These are phyloP conservation scores for Nakazawaea holstii DNA, from an alignment of 805 yeast species.

Conservation along the genomic window DNA sequence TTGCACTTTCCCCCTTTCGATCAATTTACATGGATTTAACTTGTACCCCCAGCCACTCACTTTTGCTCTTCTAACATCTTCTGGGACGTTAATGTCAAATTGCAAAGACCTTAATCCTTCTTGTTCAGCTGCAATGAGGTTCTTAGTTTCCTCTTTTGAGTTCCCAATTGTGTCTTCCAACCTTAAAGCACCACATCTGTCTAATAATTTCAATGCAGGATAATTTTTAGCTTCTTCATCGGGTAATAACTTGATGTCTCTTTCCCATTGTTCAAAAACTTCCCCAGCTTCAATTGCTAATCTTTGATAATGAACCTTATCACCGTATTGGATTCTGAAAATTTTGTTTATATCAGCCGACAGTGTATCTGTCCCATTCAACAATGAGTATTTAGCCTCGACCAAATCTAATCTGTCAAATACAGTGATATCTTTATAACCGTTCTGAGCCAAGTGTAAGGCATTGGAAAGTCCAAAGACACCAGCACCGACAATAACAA, in stretches of 20 bases:
- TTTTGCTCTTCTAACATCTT: constrained; percentile 26
- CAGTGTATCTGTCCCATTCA: constrained; percentile 34
- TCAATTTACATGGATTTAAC: constrained; percentile 17
- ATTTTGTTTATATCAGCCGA: constrained; percentile 35
- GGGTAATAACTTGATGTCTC: constrained; percentile 18
- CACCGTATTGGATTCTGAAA: constrained; percentile 32
- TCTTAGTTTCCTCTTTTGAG: constrained; percentile 20
- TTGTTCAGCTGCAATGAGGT: constrained; percentile 18
- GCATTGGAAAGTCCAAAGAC: constrained; percentile 50
- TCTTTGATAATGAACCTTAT: constrained; percentile 28
- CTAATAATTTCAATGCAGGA: constrained; percentile 19
- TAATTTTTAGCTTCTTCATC: constrained; percentile 15
- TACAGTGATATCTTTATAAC: constrained; percentile 31
- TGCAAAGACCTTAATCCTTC: constrained; percentile 24
- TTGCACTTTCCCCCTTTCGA: constrained; percentile 11
- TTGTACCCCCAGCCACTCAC: constrained; percentile 23
- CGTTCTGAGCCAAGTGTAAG: constrained; percentile 31
- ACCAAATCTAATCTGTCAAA: constrained; percentile 31
- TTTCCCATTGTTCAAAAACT: constrained; percentile 16
- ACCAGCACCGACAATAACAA: constrained; percentile 49
- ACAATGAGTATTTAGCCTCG: constrained; percentile 22
- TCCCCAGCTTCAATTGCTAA: constrained; percentile 23
- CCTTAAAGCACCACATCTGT: constrained; percentile 24
- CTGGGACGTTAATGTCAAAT: constrained; percentile 23
- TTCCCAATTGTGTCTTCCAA: constrained; percentile 18